Conservation (phyloP, 768 basidiomycete species). For the Mycena filopes region DNA sequence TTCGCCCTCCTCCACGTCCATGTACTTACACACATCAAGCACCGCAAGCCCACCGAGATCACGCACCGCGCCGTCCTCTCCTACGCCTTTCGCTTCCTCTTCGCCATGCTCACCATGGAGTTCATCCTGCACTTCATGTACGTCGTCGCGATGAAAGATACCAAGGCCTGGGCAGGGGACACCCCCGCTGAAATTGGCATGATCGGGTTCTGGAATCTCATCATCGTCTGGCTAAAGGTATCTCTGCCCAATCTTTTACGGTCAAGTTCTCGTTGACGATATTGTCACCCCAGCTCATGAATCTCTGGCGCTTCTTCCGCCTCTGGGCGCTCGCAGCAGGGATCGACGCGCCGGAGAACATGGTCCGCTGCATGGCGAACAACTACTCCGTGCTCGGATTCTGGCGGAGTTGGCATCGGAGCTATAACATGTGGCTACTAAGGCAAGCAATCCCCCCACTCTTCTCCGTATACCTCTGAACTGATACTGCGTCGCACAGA, state of each 20-base stretch:
- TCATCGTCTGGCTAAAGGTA: conserved; percentile 97
- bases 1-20: conserved; percentile 1
- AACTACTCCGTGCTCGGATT: conserved; percentile 95
- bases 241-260: conserved; percentile 24
- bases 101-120: conserved; percentile 87
- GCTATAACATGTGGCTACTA: conserved; percentile 95
- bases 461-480: conserved; percentile 3
- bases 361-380: conserved; percentile 98
- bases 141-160: conserved; percentile 95
- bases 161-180: conserved; percentile 82
- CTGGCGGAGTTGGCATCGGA: conserved; percentile 97
- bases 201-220: conserved; percentile 97
- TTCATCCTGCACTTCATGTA: conserved; percentile 94
- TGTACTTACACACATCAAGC: conserved; percentile 48
- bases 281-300: conserved; percentile 70
- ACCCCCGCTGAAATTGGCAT: conserved; percentile 85
- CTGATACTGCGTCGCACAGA: conserved; percentile 53
- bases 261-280: background rate
- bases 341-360: conserved; percentile 96
- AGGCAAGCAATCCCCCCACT: conserved; percentile 55
- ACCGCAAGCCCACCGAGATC: conserved; percentile 67
- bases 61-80: conserved; percentile 49
- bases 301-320: conserved; percentile 98
- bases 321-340: conserved; percentile 91
- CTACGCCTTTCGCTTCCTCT: conserved; percentile 78